Percentiles rank a stretch among this genome's conserved stretches.
These are phyloP conservation scores for Ophiostoma himal-ulmi DNA, from an alignment of 2,329 filamentous ascomycete species.

Conservation along the genomic window DNA sequence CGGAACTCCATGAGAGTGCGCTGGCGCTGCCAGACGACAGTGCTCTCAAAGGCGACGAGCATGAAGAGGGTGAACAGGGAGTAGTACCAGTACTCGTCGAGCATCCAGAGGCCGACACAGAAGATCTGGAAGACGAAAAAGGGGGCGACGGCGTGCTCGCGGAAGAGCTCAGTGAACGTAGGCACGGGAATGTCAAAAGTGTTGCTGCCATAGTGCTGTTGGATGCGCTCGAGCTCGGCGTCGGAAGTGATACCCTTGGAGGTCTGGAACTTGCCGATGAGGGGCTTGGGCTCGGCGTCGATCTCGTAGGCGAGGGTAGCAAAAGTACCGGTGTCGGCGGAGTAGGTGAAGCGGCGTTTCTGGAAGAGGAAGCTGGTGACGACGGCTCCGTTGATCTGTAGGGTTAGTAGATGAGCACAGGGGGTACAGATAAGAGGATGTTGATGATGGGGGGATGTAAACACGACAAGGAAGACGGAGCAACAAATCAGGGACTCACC, in stretches of 20 bases:
- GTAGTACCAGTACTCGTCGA: conserved; percentile 99
- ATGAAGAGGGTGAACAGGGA: conserved; percentile 98
- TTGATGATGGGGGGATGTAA: neutral
- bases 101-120: conserved; percentile 95
- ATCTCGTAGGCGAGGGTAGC: conserved; percentile 75
- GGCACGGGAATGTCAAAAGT: conserved; percentile 97
- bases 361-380: conserved; percentile 92
- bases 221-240: conserved; percentile 70
- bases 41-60: conserved; percentile 96
- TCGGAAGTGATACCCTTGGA: conserved; percentile 68
- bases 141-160: conserved; percentile 95
- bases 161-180: conserved; percentile 90
- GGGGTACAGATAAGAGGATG: no score
- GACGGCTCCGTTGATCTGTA: conserved; percentile 59
- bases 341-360: conserved; percentile 91
- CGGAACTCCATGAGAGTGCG: conserved; percentile 93
- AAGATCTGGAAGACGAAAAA: conserved; percentile 99
- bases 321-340: conserved; percentile 66
- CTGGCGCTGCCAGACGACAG: conserved; percentile 98
- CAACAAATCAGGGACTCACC: neutral
- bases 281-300: conserved; percentile 77
- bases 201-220: conserved; percentile 92
- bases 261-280: conserved; percentile 70
- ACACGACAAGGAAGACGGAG: no score
- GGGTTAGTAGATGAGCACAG: neutral